These are phyloP conservation scores for Pulveroboletus sp. DNA, from an alignment of 768 basidiomycete genomes.

Conservation along the genomic window DNA sequence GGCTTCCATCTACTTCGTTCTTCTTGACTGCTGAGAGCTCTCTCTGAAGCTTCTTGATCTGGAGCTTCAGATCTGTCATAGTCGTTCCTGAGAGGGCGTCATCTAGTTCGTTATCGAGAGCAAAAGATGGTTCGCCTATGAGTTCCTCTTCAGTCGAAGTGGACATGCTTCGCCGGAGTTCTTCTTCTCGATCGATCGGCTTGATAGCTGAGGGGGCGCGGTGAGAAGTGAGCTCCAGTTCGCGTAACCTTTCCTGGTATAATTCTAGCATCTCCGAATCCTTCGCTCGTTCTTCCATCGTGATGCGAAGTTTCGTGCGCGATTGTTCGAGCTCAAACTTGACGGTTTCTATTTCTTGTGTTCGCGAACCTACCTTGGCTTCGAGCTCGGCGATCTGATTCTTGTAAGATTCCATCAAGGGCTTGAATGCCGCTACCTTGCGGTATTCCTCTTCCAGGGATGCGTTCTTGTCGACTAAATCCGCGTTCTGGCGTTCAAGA, in stretches of 20 bases:
- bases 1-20: conserved; percentile 74
- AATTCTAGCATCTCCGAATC: conserved; percentile 85
- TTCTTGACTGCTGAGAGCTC: conserved; percentile 75
- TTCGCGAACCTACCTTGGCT: conserved; percentile 58
- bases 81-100: conserved; percentile 80
- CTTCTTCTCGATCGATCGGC: conserved; percentile 17
- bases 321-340: conserved; percentile 77
- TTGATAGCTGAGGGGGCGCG: conserved; percentile 38
- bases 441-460: conserved; percentile 90
- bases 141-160: conserved; percentile 47
- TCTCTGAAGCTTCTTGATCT: conserved; percentile 75
- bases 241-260: conserved; percentile 87
- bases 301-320: conserved; percentile 64
- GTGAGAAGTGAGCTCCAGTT: conserved; percentile 73
- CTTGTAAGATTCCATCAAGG: conserved; percentile 91
- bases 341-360: conserved; percentile 69
- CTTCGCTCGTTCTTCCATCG: conserved; percentile 65
- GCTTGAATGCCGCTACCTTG: conserved; percentile 82
- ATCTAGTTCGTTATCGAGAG: conserved; percentile 83
- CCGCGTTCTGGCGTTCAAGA: conserved; percentile 90
- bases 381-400: conserved; percentile 82
- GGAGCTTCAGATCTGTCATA: conserved; percentile 90
- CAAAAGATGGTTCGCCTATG: conserved; percentile 50
- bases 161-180: conserved; percentile 21
- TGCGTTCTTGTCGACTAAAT: conserved; percentile 87